These are phyloP conservation scores for Rhinocladiella similis DNA, from an alignment of 2,329 filamentous ascomycete genomes.

Conservation along the genomic window DNA sequence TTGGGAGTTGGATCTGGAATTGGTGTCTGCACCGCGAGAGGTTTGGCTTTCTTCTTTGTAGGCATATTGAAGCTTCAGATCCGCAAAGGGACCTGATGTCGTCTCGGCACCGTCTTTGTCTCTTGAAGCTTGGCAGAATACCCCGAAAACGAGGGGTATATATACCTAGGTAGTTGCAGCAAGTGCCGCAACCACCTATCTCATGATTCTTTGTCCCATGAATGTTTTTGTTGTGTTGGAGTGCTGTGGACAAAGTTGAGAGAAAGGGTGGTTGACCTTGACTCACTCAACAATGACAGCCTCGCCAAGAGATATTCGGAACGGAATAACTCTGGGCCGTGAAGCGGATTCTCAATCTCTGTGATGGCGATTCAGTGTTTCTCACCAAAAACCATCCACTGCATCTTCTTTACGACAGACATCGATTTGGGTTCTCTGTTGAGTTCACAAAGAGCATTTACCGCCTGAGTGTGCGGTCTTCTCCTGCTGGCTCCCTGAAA, in stretches of 20 bases:
- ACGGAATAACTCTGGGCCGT: slow-evolving; percentile 18
- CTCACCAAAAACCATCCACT: slow-evolving; percentile 1
- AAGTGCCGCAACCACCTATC: slow-evolving; percentile 23
- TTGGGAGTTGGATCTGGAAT: slow-evolving; percentile 1
- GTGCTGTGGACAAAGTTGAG: slow-evolving; percentile 9
- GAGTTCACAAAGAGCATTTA: too few species aligned
- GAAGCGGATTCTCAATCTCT: slow-evolving; percentile 6
- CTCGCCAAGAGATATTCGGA: slow-evolving; percentile 17
- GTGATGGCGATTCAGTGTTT: background rate
- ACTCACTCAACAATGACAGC: slow-evolving; percentile 11
- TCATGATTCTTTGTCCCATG: slow-evolving; percentile 3
- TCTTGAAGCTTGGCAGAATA: slow-evolving; percentile 16
- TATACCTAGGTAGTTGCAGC: slow-evolving; percentile 23
- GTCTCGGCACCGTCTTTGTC: background rate
- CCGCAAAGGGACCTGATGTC: slow-evolving; percentile 13
- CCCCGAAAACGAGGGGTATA: slow-evolving; percentile 13
- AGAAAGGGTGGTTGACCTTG: slow-evolving; percentile 8
- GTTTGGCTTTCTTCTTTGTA: slow-evolving; percentile 17
- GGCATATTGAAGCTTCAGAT: slow-evolving; percentile 21
- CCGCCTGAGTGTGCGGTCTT: background rate
- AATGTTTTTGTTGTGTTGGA: slow-evolving; percentile 3
- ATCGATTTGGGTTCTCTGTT: too few species aligned
- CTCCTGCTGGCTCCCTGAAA: background rate
- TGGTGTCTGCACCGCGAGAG: slow-evolving; percentile 2
- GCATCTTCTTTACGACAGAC: background rate